These are phyloP conservation scores for Capronia americana DNA, from an alignment of 2,329 filamentous ascomycete genomes.

Conservation along the genomic window DNA sequence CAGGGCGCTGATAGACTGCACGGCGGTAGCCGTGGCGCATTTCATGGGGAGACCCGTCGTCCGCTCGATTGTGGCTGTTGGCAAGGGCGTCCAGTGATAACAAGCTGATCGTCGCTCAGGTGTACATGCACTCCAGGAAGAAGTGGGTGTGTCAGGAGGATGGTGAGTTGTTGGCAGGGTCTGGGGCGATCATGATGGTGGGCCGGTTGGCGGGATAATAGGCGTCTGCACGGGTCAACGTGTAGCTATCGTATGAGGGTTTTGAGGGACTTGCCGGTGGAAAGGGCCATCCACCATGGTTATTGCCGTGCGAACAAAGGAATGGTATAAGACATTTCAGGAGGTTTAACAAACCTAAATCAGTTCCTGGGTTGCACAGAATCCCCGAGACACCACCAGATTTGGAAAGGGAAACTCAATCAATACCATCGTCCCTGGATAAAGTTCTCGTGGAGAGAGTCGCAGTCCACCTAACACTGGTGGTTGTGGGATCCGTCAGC, in stretches of 20 bases:
- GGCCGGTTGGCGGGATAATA: conserved; percentile 13
- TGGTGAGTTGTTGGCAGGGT: conserved; percentile 1
- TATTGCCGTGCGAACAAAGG: not conserved
- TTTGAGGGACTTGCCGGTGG: not conserved
- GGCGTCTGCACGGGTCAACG: conserved; percentile 5
- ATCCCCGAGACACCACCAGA: conserved; percentile 3
- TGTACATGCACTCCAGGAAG: not conserved
- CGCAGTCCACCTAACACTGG: conserved; percentile 8
- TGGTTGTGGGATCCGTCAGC: conserved; percentile 11
- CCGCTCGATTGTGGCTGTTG: conserved; percentile 1
- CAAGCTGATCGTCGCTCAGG: not conserved
- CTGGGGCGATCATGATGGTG: not conserved
- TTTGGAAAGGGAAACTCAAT: not conserved
- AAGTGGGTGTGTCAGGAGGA: conserved; percentile 1
- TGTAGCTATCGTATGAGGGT: not conserved
- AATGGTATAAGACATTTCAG: not conserved
- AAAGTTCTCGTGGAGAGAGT: conserved; percentile 8
- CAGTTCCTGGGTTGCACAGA: not conserved
- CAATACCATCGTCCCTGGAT: not conserved
- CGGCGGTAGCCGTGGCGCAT: not conserved
- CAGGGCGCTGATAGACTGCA: not conserved
- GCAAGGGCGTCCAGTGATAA: not conserved
- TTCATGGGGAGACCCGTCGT: not conserved
- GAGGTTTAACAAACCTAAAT: not conserved
- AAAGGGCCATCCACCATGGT: not conserved